These are phyloP conservation scores for Globisporangium lucens DNA, from an alignment of 352 stramenopile genomes.

Conservation along the genomic window DNA sequence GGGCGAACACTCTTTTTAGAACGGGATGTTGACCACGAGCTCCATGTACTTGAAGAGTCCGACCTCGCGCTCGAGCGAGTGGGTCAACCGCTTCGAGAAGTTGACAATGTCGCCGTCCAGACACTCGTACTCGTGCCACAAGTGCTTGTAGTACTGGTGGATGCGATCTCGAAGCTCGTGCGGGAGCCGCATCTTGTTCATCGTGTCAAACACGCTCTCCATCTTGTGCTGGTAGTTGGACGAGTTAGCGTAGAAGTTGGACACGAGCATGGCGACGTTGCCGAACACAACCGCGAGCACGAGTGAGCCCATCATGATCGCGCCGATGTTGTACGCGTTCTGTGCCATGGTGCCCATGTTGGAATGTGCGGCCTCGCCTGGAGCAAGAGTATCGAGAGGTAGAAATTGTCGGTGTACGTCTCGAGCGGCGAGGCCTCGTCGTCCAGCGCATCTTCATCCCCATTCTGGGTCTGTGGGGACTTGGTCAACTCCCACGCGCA, in stretches of 20 bases:
- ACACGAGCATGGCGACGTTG: conserved; percentile 52
- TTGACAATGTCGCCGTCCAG: conserved; percentile 49
- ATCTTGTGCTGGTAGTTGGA: conserved; percentile 35
- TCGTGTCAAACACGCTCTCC: conserved; percentile 11
- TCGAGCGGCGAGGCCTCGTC: background rate
- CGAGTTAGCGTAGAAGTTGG: conserved; percentile 53
- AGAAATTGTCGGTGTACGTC: conserved; percentile 9
- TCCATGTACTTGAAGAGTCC: conserved; percentile 64
- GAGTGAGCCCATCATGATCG: conserved; percentile 42
- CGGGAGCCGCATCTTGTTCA: conserved; percentile 9
- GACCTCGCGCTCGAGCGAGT: conserved; percentile 56
- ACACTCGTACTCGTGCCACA: conserved; percentile 66
- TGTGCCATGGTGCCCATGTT: conserved; percentile 19
- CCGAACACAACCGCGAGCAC: conserved; percentile 56
- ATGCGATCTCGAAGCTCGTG: conserved; percentile 4
- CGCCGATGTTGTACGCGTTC: conserved; percentile 34
- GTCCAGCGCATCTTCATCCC: conserved; percentile 4
- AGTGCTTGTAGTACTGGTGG: conserved; percentile 60
- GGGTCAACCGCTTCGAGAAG: conserved; percentile 48
- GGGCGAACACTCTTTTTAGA: conserved; percentile 46
- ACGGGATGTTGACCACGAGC: conserved; percentile 53
- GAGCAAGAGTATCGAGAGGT: conserved; percentile 10
- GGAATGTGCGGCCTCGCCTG: conserved; percentile 8
- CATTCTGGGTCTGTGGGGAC: no score
- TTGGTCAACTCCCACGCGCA: conserved; percentile 11